Evolutionary conservation across 1,284 basidiomycete genomes (phyloP).

Genomic region (Ganoderma multipileum): DNA sequence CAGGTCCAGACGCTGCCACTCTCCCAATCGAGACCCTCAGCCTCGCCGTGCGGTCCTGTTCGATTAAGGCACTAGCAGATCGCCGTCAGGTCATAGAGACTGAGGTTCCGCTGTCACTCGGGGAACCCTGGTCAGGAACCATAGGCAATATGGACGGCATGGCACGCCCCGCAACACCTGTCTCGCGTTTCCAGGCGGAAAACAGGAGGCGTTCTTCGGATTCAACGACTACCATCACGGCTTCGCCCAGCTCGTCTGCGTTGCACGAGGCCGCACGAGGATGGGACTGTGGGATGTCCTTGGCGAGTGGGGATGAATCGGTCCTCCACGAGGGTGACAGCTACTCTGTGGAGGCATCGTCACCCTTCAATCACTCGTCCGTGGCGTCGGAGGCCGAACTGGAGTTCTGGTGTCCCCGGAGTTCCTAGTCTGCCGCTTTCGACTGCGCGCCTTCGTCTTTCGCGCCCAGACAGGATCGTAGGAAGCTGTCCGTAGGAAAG

Average conservation of each 20-base stretch:
- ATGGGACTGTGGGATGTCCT: constrained; percentile 10
- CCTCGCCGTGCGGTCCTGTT: constrained; percentile 19
- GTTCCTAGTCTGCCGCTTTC: constrained; percentile 29
- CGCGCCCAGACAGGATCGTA: neutral
- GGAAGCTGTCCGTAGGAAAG: neutral
- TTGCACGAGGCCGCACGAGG: constrained; percentile 14
- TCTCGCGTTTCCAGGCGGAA: constrained; percentile 2
- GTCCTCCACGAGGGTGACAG: constrained; percentile 10
- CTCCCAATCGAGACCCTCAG: constrained; percentile 29
- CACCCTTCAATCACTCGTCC: neutral
- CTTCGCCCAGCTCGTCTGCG: constrained; percentile 22
- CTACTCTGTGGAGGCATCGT: constrained; percentile 5
- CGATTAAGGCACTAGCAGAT: constrained; percentile 11
- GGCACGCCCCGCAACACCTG: constrained; percentile 7
- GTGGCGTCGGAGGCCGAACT: constrained; percentile 12
- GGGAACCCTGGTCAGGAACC: constrained; percentile 21
- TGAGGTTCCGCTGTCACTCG: constrained; percentile 13
- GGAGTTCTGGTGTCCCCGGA: constrained; percentile 20
- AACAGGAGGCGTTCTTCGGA: constrained; percentile 24
- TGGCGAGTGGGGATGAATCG: neutral
- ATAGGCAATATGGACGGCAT: neutral
- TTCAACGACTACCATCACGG: constrained; percentile 30
- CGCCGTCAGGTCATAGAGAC: neutral
- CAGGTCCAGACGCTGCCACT: constrained; percentile 9
- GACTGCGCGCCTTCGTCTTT: constrained; percentile 29